These are phyloP conservation scores for Aspergillus neoniger DNA, from an alignment of 2,329 filamentous ascomycete species.

Conservation along the genomic window DNA sequence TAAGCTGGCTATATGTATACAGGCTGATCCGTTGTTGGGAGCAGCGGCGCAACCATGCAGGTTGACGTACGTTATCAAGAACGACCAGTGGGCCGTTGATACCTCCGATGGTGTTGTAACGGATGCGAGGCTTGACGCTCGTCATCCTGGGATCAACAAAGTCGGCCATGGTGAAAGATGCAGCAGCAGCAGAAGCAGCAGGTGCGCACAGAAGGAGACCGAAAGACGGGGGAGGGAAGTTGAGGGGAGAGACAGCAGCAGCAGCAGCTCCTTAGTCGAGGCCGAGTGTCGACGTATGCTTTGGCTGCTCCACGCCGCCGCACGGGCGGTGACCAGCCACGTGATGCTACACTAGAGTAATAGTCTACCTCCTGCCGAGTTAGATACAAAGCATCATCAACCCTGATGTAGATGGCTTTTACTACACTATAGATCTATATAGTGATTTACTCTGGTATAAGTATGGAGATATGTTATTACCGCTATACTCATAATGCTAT, in stretches of 20 bases:
- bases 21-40: neutral
- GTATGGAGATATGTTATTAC: too few species aligned
- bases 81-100: slow-evolving; percentile 98
- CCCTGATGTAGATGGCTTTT: too few species aligned
- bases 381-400: too few species aligned
- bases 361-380: neutral
- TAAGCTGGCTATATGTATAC: slow-evolving; percentile 18
- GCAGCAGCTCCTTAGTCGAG: slow-evolving; percentile 10
- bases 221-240: slow-evolving; percentile 14
- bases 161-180: slow-evolving; percentile 39
- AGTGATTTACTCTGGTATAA: too few species aligned
- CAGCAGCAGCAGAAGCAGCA: slow-evolving; percentile 12
- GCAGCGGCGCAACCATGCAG: neutral
- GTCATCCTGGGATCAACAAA: slow-evolving; percentile 51
- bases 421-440: too few species aligned
- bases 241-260: slow-evolving; percentile 16
- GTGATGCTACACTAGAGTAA: neutral
- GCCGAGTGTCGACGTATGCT: slow-evolving; percentile 10
- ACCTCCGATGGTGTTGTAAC: slow-evolving; percentile 98
- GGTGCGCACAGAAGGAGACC: neutral
- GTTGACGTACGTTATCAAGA: slow-evolving; percentile 80
- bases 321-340: slow-evolving; percentile 7
- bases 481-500: too few species aligned
- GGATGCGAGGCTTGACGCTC: slow-evolving; percentile 69
- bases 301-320: slow-evolving; percentile 6